Base-by-base conservation (phyloP, 805 yeast species). In the Metschnikowia picachoensis region DNA sequence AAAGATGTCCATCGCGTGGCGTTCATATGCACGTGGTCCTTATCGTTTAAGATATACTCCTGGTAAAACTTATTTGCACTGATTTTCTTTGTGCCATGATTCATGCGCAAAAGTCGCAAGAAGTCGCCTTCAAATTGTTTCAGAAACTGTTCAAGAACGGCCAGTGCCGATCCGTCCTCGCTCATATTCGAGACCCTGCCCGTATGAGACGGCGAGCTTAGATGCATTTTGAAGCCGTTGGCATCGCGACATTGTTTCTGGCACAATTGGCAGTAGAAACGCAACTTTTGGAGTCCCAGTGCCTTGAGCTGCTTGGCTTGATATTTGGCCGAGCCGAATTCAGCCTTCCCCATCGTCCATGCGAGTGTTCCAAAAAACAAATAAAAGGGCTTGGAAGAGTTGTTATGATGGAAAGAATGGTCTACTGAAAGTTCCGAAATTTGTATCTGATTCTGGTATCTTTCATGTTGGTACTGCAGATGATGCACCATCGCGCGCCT, bases 181-280 rank as follows among this genome's bases (percentile, higher is more conserved):
- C 66, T 56, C 5, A 66, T 46, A 30, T 59, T 56, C 35, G 57
- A 51, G 8, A 86, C 77, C 43, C 78, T 79, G 15, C 79, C 77
- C 39, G 77, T 65, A 61, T 94, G 99, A 1, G 86, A 73, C 37
- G 87, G 88, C n/a, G 95, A 82, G 51, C 76, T 74, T n/a, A 84
- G 75, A 63, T 94, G 99, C 58, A 92, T 85, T 58, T 86, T 85
- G 71, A 87, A 94, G 25, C 99, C 99, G 66, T 94, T 92, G 51
- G 87, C 95, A 62, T 95, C 99, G 45, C 97, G 71, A 62, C 98
- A 91, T 67, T 94, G 99, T 59, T 92, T 89, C 60, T 77, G 80
- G 60, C 99, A 94, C 3, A 88, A 76, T 62, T 85, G 98, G 64
- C 99, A 94, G 65, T 90, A 95, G 75, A 80, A 92, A 50, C 80